A percentile compares a stretch with the other conserved stretches of the same genome.
Conservation (phyloP, 495 filamentous ascomycete genomes). For the Aspergillus coremiiformis region DNA sequence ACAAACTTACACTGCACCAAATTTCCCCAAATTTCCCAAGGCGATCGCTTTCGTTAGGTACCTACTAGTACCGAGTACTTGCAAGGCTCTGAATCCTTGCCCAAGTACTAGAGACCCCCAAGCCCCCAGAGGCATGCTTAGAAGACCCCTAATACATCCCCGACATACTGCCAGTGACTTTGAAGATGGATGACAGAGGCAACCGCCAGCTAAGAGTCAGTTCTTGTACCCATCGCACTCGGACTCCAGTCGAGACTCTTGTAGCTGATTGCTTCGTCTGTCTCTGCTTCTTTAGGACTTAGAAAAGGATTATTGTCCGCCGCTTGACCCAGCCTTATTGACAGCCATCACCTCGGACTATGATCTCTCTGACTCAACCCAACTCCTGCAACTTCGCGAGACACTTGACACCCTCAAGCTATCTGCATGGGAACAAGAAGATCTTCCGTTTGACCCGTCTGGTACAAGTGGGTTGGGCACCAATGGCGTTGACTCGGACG, state of each 20-base stretch:
- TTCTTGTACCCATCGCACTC: neutral
- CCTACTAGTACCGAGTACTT: too few species aligned
- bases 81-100: neutral
- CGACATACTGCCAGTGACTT: slow-evolving; percentile 13
- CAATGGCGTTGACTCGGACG: slow-evolving; percentile 18
- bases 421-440: slow-evolving; percentile 55
- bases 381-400: slow-evolving; percentile 45
- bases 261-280: neutral
- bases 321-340: slow-evolving; percentile 56
- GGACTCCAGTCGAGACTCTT: neutral
- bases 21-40: neutral
- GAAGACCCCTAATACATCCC: slow-evolving; percentile 7
- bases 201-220: slow-evolving; percentile 14
- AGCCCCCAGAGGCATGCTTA: slow-evolving; percentile 17
- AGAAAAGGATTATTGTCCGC: slow-evolving; percentile 50
- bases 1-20: too few species aligned
- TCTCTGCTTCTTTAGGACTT: slow-evolving; percentile 26
- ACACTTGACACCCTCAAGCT: slow-evolving; percentile 53
- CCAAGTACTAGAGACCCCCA: neutral
- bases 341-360: slow-evolving; percentile 61
- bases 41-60: too few species aligned
- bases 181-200: slow-evolving; percentile 22
- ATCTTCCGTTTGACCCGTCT: slow-evolving; percentile 69
- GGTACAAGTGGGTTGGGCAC: slow-evolving; percentile 47
- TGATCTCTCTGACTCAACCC: slow-evolving; percentile 40